A percentile compares a stretch with the other conserved stretches of the same genome.
Conservation (phyloP, 352 stramenopile genomes). For the Plasmopara muralis region DNA sequence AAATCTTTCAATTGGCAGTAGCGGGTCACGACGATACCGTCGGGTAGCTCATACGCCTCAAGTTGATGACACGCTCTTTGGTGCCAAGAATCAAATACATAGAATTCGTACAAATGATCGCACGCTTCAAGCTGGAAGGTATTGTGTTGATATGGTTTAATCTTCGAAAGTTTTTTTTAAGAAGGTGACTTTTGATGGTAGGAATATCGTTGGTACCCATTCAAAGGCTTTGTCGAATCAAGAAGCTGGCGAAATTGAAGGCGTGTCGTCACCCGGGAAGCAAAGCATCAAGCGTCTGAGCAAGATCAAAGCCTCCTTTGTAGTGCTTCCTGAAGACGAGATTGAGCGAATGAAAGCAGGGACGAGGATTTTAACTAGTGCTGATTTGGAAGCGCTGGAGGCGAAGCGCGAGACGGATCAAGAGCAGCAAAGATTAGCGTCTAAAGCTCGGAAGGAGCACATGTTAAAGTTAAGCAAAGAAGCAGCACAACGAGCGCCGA, state of each 20-base stretch:
- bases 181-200: constrained; percentile 4
- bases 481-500: constrained; percentile 50
- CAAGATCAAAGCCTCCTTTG: constrained; percentile 11
- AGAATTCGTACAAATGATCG: constrained; percentile 47
- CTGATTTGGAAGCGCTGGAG: constrained; percentile 50
- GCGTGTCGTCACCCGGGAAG: constrained; percentile 4
- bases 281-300: constrained; percentile 8
- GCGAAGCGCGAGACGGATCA: constrained; percentile 47
- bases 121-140: constrained; percentile 56
- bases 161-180: neutral
- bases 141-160: neutral
- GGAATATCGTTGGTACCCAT: constrained; percentile 36
- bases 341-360: constrained; percentile 58
- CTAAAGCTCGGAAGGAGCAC: constrained; percentile 72
- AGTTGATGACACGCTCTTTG: constrained; percentile 74
- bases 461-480: constrained; percentile 70
- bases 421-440: constrained; percentile 45
- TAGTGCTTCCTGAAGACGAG: constrained; percentile 37
- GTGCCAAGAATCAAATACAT: constrained; percentile 36
- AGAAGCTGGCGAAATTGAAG: constrained; percentile 17
- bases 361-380: constrained; percentile 52
- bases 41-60: constrained; percentile 50
- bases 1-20: constrained; percentile 8
- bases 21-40: constrained; percentile 43
- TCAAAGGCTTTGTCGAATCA: constrained; percentile 18